These are phyloP conservation scores for Penicillium salamii DNA, from an alignment of 495 filamentous ascomycete species.

Conservation along the genomic window DNA sequence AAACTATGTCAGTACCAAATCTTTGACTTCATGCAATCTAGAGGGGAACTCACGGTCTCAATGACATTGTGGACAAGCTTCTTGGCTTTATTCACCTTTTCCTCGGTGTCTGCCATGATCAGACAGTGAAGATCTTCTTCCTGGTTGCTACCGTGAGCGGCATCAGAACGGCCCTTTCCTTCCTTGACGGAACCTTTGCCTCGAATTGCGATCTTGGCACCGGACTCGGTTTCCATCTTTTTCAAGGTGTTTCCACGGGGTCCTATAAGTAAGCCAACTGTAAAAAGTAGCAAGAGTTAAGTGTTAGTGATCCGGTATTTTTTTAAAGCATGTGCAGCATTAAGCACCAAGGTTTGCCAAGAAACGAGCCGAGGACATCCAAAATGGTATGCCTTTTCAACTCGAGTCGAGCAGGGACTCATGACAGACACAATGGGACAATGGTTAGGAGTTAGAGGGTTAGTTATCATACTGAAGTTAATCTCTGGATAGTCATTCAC, in stretches of 20 bases:
- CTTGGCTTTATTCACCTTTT: slow-evolving; percentile 98
- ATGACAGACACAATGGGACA: slow-evolving; percentile 47
- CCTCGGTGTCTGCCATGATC: slow-evolving; percentile 98
- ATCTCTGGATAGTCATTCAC: slow-evolving; percentile 99
- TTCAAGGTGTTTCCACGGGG: slow-evolving; percentile 99
- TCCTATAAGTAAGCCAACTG: slow-evolving; percentile 99
- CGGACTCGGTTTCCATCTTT: slow-evolving; percentile 97
- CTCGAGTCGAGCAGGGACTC: slow-evolving; percentile 49
- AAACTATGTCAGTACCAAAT: neutral
- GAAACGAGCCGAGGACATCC: slow-evolving; percentile 47
- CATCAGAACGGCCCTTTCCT: slow-evolving; percentile 97
- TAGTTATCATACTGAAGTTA: slow-evolving; percentile 99
- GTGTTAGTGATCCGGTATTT: slow-evolving; percentile 75
- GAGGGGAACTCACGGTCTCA: slow-evolving; percentile 74
- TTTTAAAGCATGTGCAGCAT: slow-evolving; percentile 34
- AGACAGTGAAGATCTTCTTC: slow-evolving; percentile 98
- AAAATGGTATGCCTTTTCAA: slow-evolving; percentile 29
- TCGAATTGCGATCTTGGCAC: slow-evolving; percentile 97
- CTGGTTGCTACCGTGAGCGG: slow-evolving; percentile 98
- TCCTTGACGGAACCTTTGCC: slow-evolving; percentile 99
- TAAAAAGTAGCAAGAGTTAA: slow-evolving; percentile 71
- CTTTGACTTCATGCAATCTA: neutral
- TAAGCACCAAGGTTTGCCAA: slow-evolving; percentile 57
- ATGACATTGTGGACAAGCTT: slow-evolving; percentile 96
- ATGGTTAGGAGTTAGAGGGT: slow-evolving; percentile 87